Conservation (phyloP, 208 protist species). For the Trypanosoma brucei region DNA sequence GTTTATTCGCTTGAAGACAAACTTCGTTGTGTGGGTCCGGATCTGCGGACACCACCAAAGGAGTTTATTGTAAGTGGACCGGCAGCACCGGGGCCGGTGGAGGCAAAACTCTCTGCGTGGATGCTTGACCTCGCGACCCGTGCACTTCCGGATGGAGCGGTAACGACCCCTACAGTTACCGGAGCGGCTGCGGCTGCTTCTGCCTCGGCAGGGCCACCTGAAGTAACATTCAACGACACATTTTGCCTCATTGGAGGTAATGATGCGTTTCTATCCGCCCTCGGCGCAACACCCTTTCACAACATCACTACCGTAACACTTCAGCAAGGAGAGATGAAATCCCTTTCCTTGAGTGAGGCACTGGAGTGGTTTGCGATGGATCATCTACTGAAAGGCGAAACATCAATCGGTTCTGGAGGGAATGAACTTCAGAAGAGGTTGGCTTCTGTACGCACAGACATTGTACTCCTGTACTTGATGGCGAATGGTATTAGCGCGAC, state of each 20-base stretch:
- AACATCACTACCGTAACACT: conserved; percentile 64
- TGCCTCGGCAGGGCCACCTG: conserved; percentile 5
- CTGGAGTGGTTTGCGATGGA: conserved; percentile 68
- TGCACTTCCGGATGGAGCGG: conserved; percentile 13
- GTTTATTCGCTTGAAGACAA: conserved; percentile 63
- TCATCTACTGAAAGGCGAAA: conserved; percentile 31
- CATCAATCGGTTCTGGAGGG: not conserved
- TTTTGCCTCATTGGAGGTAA: conserved; percentile 59
- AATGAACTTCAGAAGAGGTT: conserved; percentile 27
- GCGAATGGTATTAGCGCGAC: conserved; percentile 44
- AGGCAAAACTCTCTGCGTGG: conserved; percentile 68
- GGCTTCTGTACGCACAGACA: conserved; percentile 48
- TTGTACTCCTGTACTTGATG: conserved; percentile 63
- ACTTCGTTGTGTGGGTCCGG: conserved; percentile 30
- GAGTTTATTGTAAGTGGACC: conserved; percentile 62
- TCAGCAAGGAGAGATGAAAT: conserved; percentile 53
- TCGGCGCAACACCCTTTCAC: conserved; percentile 58
- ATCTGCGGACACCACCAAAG: conserved; percentile 34
- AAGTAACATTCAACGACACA: conserved; percentile 41
- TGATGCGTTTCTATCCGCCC: conserved; percentile 51
- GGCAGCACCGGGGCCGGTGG: conserved; percentile 46
- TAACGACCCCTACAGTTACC: conserved; percentile 7
- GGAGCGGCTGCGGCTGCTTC: not conserved
- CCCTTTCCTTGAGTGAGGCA: conserved; percentile 46
- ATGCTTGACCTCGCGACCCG: conserved; percentile 72